Evolutionary conservation across 2,329 filamentous ascomycete species (phyloP), one percentile per base, ranked within the genome.

Genomic region (Endoconidiophora polonica): DNA sequence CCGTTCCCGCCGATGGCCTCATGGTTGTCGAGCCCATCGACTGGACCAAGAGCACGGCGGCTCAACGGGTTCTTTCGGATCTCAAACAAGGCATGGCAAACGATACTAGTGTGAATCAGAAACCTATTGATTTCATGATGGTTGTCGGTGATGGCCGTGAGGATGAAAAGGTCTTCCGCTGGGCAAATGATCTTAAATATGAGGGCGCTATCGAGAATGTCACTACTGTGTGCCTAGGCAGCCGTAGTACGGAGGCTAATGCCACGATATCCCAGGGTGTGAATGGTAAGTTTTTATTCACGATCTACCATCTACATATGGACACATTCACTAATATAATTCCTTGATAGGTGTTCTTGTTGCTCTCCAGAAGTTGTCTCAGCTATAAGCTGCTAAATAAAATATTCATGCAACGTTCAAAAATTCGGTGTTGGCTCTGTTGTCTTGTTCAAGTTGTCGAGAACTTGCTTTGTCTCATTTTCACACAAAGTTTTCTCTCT

Each of bases 161-260:
- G 57, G 91, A 96, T 56, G 90, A 96, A 61, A 83, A 86, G 57
- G 83, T 94, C 18, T 96, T 94, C 68, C 81, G 81, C 55, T 96
- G 91, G 90, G 91, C 90, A 16, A 94, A 95, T 65, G 72, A 77
- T 45, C 67, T 94, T 9, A 71, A 72, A 20, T 70, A 73, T 2
- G 66, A 73, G 6, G 72, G 73, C 16, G 66, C 67, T 2, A 72
- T 87, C 41, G 66, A 78, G 46, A 72, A 86, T 50, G 84, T 91
- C 3, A 79, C 83, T 54, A 94, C 88, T 2, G 87, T 94, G 20
- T 93, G 85, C 56, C 69, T 96, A 36, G 87, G 88, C 46, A 84
- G 75, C 59, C 76, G 87, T 55, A 95, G 88, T 65, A 95, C 90
- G 0, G 83, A 94, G 62, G 90, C 90, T 5, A 79, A 77, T 44